Base-by-base conservation (phyloP, 2,329 filamentous ascomycete genomes). In the Coleophoma cylindrospora region DNA sequence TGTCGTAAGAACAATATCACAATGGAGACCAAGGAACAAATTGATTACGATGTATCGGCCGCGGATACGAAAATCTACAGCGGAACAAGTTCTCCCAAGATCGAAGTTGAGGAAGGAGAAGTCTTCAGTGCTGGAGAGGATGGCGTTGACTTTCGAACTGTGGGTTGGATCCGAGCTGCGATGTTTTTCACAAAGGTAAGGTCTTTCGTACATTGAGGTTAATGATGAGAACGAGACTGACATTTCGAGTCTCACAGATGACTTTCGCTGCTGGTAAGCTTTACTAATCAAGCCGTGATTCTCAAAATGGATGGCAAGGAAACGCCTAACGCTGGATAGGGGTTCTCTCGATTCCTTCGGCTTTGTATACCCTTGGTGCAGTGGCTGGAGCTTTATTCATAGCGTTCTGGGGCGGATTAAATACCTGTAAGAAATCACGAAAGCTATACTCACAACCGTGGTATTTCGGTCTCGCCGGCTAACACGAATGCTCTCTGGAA, bases 161-260 rank as follows among this genome's bases (percentile, higher is more conserved):
- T 75, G 15, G 64, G 68, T 32, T 74, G 74, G 71, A 56, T 73
- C 21, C 70, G 71, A n/a, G 71, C 72, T 1, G 69, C 68, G 0
- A 68, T 74, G 45, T 73, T 76, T 45, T 73, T 75, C 50, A 59
- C 71, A 10, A 72, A 72, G 33, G 45, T 38, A 38, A 7, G 36
- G 7, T 17, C 17, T n/a, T 38, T 38, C 6, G 6, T n/a, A 17
- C 14, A 38, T 7, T n/a, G 14, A 4, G 7, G 36, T 17, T 38
- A 12, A 7, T 38, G 5, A 38, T 8, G 7, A 17, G 6, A 38
- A 14, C 5, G 14, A 38, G 27, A 27, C 27, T 38, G 36, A 38
- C 14, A n/a, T 38, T 6, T 17, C 12, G 36, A n/a, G 36, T 13
- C 27, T 27, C 4, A 27, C 9, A 38, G 36, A 38, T 38, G 36